phyloP scores from a whole-genome alignment of 345 rosid species.

The Euphorbia lathyris region DNA sequence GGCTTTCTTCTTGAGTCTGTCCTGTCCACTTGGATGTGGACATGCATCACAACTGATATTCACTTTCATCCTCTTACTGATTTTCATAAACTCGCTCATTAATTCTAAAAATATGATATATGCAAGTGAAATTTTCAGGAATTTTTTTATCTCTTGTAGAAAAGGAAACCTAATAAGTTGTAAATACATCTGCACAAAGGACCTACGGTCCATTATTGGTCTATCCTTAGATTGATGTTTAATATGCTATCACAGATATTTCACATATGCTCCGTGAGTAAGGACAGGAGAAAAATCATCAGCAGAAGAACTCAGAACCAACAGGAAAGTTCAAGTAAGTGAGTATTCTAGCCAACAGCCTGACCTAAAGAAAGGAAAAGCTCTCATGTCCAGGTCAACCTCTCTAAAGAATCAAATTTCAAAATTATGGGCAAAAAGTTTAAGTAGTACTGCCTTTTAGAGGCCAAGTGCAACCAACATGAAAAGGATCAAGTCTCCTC shows the following conservation, averaged over 20 bases:
- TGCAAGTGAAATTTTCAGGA: not conserved
- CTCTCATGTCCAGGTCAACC: not conserved
- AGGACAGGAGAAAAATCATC: conserved; percentile 1
- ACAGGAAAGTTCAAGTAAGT: not conserved
- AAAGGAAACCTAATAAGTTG: not conserved
- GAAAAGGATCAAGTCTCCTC: too few species aligned
- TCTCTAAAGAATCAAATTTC: not conserved
- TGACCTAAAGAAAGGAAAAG: not conserved
- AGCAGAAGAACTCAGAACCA: conserved; percentile 1
- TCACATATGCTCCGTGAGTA: too few species aligned
- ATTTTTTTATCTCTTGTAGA: not conserved
- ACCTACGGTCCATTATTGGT: not conserved
- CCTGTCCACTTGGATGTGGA: not conserved
- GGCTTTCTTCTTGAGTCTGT: not conserved
- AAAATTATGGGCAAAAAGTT: not conserved
- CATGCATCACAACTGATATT: not conserved
- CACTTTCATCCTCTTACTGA: not conserved
- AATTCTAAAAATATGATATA: not conserved
- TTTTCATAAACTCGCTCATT: not conserved
- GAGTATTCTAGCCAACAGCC: not conserved
- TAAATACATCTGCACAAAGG: not conserved
- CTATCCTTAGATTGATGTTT: not conserved
- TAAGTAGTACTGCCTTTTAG: too few species aligned
- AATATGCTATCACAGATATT: not conserved
- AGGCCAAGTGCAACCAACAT: too few species aligned